These are phyloP conservation scores for Penicillium lagena DNA, from an alignment of 495 filamentous ascomycete genomes.

Conservation along the genomic window DNA sequence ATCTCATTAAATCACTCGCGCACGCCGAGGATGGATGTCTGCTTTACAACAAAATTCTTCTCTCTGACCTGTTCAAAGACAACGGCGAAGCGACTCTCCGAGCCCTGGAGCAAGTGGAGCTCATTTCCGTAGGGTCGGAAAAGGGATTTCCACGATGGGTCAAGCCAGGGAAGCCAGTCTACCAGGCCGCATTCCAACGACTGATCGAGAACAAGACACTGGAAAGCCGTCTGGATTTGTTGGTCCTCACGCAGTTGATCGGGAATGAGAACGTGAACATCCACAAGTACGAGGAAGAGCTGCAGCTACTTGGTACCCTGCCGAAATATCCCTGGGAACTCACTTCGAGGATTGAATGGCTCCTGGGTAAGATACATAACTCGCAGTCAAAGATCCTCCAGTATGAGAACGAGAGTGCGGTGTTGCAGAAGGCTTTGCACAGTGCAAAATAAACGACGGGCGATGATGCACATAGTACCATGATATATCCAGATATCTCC, in stretches of 20 bases:
- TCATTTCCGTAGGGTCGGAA: slow-evolving; percentile 68
- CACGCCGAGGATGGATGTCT: slow-evolving; percentile 44
- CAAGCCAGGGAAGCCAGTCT: slow-evolving; percentile 80
- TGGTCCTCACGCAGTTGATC: slow-evolving; percentile 57
- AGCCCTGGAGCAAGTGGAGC: slow-evolving; percentile 77
- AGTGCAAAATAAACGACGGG: slow-evolving; percentile 17
- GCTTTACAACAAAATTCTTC: slow-evolving; percentile 76
- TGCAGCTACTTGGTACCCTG: slow-evolving; percentile 56
- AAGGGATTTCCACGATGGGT: slow-evolving; percentile 73
- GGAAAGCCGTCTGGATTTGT: slow-evolving; percentile 66
- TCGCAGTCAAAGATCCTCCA: slow-evolving; percentile 70
- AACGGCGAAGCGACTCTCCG: slow-evolving; percentile 67
- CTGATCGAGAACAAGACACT: slow-evolving; percentile 68
- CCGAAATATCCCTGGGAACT: slow-evolving; percentile 59
- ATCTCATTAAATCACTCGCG: slow-evolving; percentile 70
- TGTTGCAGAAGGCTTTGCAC: slow-evolving; percentile 55
- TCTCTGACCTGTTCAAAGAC: slow-evolving; percentile 62
- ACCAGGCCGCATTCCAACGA: slow-evolving; percentile 69
- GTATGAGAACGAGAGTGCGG: slow-evolving; percentile 66
- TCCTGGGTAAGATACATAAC: slow-evolving; percentile 62
- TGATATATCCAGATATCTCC: no score
- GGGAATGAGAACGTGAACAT: slow-evolving; percentile 69
- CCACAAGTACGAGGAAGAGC: slow-evolving; percentile 72
- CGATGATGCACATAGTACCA: neutral
- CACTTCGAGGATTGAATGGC: slow-evolving; percentile 54